A percentile compares a stretch with the other conserved stretches of the same genome.
Conservation (phyloP, 768 basidiomycete species). For the Sistotremastrum suecicum region DNA sequence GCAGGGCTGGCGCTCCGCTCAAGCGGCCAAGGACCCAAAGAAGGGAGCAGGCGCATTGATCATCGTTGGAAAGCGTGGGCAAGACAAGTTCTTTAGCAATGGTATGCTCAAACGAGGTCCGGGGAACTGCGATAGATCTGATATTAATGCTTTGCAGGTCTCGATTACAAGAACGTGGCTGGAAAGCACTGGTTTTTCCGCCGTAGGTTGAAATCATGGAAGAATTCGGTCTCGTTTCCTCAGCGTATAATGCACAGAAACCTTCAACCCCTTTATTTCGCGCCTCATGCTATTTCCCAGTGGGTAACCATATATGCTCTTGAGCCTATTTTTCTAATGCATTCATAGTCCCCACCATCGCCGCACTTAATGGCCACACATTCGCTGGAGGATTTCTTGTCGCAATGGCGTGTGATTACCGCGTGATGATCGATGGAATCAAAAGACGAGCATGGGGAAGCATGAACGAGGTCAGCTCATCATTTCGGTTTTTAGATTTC, state of each 20-base stretch:
- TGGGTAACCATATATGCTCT: slow-evolving; percentile 18
- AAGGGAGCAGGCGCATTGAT: slow-evolving; percentile 57
- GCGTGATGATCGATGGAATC: slow-evolving; percentile 75
- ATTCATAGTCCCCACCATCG: slow-evolving; percentile 56
- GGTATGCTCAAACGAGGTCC: slow-evolving; percentile 22
- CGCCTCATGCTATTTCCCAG: slow-evolving; percentile 68
- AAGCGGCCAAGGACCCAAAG: slow-evolving; percentile 29
- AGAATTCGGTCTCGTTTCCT: neutral
- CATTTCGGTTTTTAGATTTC: neutral
- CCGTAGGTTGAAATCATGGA: slow-evolving; percentile 23
- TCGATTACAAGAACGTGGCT: slow-evolving; percentile 42
- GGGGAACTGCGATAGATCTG: neutral
- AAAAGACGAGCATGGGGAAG: slow-evolving; percentile 71
- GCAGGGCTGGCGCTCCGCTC: slow-evolving; percentile 30
- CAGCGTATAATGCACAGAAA: slow-evolving; percentile 27
- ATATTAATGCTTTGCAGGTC: slow-evolving; percentile 25
- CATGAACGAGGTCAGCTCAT: slow-evolving; percentile 71
- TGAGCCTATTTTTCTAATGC: neutral
- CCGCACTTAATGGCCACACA: slow-evolving; percentile 73
- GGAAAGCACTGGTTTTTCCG: slow-evolving; percentile 50
- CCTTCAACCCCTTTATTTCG: slow-evolving; percentile 57
- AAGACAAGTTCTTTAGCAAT: slow-evolving; percentile 86
- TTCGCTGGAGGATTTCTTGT: slow-evolving; percentile 78
- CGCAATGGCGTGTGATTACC: slow-evolving; percentile 73
- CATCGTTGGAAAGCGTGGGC: slow-evolving; percentile 57